Base-by-base conservation (phyloP, 2,329 filamentous ascomycete species). In the Trichoderma sp. region DNA sequence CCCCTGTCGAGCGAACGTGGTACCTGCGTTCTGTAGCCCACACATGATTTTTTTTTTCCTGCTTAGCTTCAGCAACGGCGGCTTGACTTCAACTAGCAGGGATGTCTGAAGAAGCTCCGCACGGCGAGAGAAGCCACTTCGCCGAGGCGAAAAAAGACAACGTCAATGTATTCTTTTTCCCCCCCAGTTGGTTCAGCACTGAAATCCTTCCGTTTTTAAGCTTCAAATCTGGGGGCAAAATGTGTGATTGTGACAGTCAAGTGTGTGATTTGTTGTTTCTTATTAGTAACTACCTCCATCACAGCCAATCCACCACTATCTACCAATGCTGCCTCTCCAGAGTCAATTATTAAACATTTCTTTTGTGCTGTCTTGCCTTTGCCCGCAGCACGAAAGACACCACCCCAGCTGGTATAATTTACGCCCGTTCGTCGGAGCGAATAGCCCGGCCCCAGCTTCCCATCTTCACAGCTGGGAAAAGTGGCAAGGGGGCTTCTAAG, bases 81-180 rank as follows among this genome's bases (percentile, higher is more conserved):
- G 59, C 59, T 49, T 43, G 33, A 52, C 40, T 49, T 27, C 2
- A 29, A 21, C 58, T 61, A 62, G 59, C 59, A 62, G 43, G 59
- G 59, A 52, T 62, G 27, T 1, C 7, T 53, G 14, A 4, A 37
- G 11, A 21, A 16, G 43, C 59, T 62, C 59, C 59, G 59, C 59
- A 62, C 43, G 27, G n/a, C 59, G 59, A 43, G 47, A 21, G 43
- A 52, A n/a, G 31, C 11, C n/a, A 62, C 59, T 52, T 62, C 43
- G 59, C 59, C 59, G 59, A 62, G 49, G 59, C 47, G 47, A 55
- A 35, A 35, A 35, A 35, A 35, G 52, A 49, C n/a, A 49, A 11
- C 47, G n/a, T 43, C 19, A 19, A 10, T 43, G 40, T 43, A 43
- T 43, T 5, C 10, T n/a, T 43, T 40, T 31, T 47, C 16, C 24